Evolutionary conservation across 441 rosid genomes (phyloP), one percentile per base, ranked within the genome.

Genomic region (Adansonia grandidieri): DNA sequence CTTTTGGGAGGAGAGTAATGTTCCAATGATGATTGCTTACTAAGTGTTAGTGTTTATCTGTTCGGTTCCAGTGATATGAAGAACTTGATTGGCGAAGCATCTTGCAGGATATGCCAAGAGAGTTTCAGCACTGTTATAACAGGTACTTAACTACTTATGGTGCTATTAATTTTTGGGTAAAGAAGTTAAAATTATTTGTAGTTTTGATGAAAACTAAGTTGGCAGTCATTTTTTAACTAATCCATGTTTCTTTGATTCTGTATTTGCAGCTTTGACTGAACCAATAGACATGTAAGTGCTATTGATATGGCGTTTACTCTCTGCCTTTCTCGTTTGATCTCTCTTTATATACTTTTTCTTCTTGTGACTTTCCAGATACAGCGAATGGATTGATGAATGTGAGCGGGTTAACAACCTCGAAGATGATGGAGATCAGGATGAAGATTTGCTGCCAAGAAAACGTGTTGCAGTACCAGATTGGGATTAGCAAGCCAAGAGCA

Each of bases 381-480:
- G 69, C 15, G 69, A 64, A 37, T 95, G 98, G 98, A 92, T 93
- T 0, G 98, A 95, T 82, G 97, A 94, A 77, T 94, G 98, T 5
- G 98, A 64, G 45, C 69, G 69, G 48, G 69, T 64, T 64, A 64
- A 64, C 47, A 64, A 64, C 47, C 47, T 64, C 15, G 63, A 58
- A 58, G 69, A 64, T 8, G 69, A 64, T 37, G 69, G 40, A 15
- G 69, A 64, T 42, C 22, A 64, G 45, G 69, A 64, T n/a, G 69
- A 64, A 64, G 20, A 19, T 37, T 64, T 28, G 4, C 6, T 64
- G 22, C 69, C 69, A 6, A 64, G 69, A 64, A 64, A 64, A 64
- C 69, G 69, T 4, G 69, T 15, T 64, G 14, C 69, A 9, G 37
- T 47, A 40, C 0, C 47, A 1, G 48, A 64, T 3, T 64, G 69